Evolutionary conservation across 768 basidiomycete genomes (phyloP).

Genomic region (Phanerochaete sordida): DNA sequence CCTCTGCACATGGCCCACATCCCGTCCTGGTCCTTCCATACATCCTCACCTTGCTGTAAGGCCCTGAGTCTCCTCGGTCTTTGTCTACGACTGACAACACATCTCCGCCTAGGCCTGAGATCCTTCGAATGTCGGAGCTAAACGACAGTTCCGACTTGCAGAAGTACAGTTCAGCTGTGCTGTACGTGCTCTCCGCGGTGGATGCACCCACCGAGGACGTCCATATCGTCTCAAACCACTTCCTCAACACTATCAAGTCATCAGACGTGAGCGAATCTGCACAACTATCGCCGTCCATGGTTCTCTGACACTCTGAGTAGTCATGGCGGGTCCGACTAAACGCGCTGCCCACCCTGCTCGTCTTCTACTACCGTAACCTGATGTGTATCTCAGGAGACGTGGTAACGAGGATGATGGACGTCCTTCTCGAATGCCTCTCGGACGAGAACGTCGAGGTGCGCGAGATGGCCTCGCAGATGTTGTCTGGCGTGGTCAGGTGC

Average conservation of each 20-base stretch:
- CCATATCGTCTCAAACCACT: conserved; percentile 53
- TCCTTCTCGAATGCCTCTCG: conserved; percentile 75
- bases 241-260: conserved; percentile 70
- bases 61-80: conserved; percentile 1
- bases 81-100: conserved; percentile 5
- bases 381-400: conserved; percentile 67
- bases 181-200: conserved; percentile 80
- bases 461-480: conserved; percentile 82
- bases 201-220: conserved; percentile 69
- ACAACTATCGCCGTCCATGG: not conserved
- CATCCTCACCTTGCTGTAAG: conserved; percentile 72
- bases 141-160: conserved; percentile 84
- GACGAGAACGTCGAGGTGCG: conserved; percentile 94
- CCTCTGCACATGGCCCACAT: conserved; percentile 69
- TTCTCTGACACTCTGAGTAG: conserved; percentile 32
- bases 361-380: conserved; percentile 90
- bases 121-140: conserved; percentile 86
- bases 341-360: conserved; percentile 81
- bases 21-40: conserved; percentile 78
- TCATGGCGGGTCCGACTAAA: conserved; percentile 91
- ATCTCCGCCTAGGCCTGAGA: conserved; percentile 61
- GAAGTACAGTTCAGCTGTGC: conserved; percentile 71
- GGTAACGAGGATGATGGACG: conserved; percentile 73
- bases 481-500: conserved; percentile 85
- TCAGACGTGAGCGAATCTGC: conserved; percentile 53